Conservation (phyloP, 352 stramenopile species). For the Globisporangium nodosum region DNA sequence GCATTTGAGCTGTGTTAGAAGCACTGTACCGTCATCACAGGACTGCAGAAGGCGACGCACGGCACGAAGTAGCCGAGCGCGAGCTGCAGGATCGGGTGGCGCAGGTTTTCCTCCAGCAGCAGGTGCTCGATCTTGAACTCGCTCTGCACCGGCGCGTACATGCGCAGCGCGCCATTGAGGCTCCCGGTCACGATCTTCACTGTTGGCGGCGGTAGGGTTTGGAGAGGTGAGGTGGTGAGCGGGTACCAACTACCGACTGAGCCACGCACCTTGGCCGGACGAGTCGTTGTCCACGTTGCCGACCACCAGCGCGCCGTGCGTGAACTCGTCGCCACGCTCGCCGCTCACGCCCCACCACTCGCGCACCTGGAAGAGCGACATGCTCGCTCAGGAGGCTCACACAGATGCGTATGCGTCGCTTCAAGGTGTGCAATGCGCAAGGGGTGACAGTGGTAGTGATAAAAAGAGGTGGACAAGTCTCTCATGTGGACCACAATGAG, state of each 20-base stretch:
- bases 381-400: constrained; percentile 10
- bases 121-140: constrained; percentile 89
- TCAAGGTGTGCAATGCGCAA: background rate
- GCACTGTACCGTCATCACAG: background rate
- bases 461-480: too few relatives aligned
- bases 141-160: constrained; percentile 75
- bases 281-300: constrained; percentile 87
- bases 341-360: constrained; percentile 85
- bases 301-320: constrained; percentile 60
- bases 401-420: background rate
- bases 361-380: constrained; percentile 89
- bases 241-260: background rate
- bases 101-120: constrained; percentile 82
- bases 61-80: constrained; percentile 78
- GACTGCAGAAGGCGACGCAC: constrained; percentile 24
- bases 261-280: constrained; percentile 32
- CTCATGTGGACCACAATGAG: too few relatives aligned
- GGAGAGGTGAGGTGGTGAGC: background rate
- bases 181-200: constrained; percentile 89
- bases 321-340: constrained; percentile 77
- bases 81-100: constrained; percentile 85
- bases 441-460: too few relatives aligned
- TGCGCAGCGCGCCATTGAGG: constrained; percentile 77
- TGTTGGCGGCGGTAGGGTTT: constrained; percentile 9
- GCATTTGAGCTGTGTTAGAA: background rate